Percentiles rank a stretch among this genome's conserved stretches.
Evolutionary conservation across 108 stramenopile genomes (phyloP).

Genomic region (Licmophora abbreviata): DNA sequence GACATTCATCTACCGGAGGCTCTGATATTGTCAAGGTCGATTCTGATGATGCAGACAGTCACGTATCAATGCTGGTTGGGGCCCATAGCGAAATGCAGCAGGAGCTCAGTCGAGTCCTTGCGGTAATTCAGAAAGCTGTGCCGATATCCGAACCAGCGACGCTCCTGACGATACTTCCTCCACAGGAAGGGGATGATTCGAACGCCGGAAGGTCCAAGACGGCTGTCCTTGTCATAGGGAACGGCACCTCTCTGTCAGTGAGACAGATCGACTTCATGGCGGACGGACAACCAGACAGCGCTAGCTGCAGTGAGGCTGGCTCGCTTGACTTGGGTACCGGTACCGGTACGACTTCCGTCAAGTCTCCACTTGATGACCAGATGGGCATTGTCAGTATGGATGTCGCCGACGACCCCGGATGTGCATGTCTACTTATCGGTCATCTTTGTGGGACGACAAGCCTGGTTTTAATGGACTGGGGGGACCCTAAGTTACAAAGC

Average conservation of each 20-base stretch:
- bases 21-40: background rate
- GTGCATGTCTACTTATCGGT: conserved; percentile 32
- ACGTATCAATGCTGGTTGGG: conserved; percentile 18
- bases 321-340: conserved; percentile 23
- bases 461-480: conserved; percentile 36
- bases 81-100: conserved; percentile 54
- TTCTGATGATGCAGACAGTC: background rate
- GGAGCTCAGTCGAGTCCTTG: conserved; percentile 65
- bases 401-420: conserved; percentile 20
- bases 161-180: conserved; percentile 7
- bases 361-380: no score
- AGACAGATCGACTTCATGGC: conserved; percentile 35
- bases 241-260: conserved; percentile 32
- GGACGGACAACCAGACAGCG: conserved; percentile 44
- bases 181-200: background rate
- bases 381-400: background rate
- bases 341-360: background rate
- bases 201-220: background rate
- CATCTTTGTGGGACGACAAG: conserved; percentile 31
- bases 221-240: conserved; percentile 42
- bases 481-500: background rate
- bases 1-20: no score
- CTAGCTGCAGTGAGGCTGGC: background rate
- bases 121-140: conserved; percentile 32
- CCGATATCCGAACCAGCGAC: conserved; percentile 2